phyloP scores from a whole-genome alignment of 2,329 filamentous ascomycete species.

The Fusarium nanum region DNA sequence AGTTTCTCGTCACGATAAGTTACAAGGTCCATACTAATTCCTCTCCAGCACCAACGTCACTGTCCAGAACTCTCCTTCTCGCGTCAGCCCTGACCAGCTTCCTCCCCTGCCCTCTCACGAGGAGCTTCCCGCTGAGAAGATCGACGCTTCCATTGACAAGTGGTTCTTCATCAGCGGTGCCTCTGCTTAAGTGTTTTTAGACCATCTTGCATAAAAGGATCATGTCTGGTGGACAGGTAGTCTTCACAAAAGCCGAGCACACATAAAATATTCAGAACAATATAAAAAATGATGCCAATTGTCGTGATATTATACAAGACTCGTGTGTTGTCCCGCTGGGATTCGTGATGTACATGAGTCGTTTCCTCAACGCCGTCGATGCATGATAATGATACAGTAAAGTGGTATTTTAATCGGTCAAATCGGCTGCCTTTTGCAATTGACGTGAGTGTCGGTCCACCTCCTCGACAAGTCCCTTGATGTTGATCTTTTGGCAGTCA shows the following conservation, averaged over 20 bases:
- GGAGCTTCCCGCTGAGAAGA: constrained; percentile 85
- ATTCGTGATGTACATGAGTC: constrained; percentile 36
- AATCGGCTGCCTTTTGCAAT: constrained; percentile 84
- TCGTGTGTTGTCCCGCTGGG: constrained; percentile 35
- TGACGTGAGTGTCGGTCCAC: constrained; percentile 88
- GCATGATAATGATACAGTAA: constrained; percentile 47
- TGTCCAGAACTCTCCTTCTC: constrained; percentile 78
- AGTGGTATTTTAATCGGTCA: constrained; percentile 61
- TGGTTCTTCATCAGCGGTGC: constrained; percentile 99
- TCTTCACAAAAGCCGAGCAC: constrained; percentile 35
- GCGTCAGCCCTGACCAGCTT: constrained; percentile 75
- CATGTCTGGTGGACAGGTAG: constrained; percentile 26
- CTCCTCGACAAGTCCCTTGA: constrained; percentile 88
- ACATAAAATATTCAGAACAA: constrained; percentile 30
- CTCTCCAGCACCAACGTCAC: constrained; percentile 80
- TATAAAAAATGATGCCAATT: constrained; percentile 40
- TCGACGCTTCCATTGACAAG: constrained; percentile 98
- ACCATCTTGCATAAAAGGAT: constrained; percentile 31
- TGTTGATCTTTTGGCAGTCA: constrained; percentile 82
- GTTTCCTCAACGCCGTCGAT: constrained; percentile 50
- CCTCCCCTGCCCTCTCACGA: constrained; percentile 82
- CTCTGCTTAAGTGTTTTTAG: constrained; percentile 70
- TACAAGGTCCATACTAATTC: constrained; percentile 46
- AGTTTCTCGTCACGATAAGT: constrained; percentile 54
- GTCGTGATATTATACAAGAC: constrained; percentile 45